A percentile compares a stretch with the other conserved stretches of the same genome.
These are phyloP conservation scores for Saturnispora mendoncae DNA, from an alignment of 805 yeast genomes.

Conservation along the genomic window DNA sequence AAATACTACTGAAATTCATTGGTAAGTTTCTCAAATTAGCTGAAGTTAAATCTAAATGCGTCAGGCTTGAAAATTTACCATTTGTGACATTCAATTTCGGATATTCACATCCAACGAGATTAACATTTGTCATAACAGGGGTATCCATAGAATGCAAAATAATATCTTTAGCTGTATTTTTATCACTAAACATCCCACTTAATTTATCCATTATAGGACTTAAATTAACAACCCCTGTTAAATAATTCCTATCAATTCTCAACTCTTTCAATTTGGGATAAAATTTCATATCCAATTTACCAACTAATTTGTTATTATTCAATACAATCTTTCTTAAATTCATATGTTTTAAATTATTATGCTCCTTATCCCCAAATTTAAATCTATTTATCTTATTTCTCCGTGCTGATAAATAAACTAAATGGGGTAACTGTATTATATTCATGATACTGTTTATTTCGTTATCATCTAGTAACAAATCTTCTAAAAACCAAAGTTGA, in stretches of 20 bases:
- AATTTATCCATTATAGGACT: conserved; percentile 34
- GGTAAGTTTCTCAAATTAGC: conserved; percentile 36
- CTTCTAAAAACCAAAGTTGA: conserved; percentile 34
- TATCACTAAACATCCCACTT: conserved; percentile 32
- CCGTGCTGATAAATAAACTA: conserved; percentile 34
- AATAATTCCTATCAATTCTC: conserved; percentile 35
- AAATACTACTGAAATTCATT: conserved; percentile 27
- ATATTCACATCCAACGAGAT: conserved; percentile 26
- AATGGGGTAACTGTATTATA: conserved; percentile 28
- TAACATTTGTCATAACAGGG: conserved; percentile 28
- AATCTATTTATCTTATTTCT: conserved; percentile 32
- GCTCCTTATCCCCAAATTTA: conserved; percentile 12
- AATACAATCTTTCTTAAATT: conserved; percentile 11
- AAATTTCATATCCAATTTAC: conserved; percentile 21
- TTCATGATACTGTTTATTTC: conserved; percentile 28
- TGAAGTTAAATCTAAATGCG: conserved; percentile 37
- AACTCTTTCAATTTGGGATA: conserved; percentile 36
- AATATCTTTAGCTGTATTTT: conserved; percentile 18
- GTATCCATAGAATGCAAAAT: conserved; percentile 14
- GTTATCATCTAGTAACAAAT: conserved; percentile 37
- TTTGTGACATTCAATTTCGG: conserved; percentile 8
- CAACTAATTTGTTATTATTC: conserved; percentile 8
- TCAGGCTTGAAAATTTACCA: conserved; percentile 28
- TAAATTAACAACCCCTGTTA: conserved; percentile 24
- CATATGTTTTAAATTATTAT: conserved; percentile 26